A percentile compares a stretch with the other conserved stretches of the same genome.
phyloP scores from a whole-genome alignment of 495 filamentous ascomycete species.

The Neurospora sp. region DNA sequence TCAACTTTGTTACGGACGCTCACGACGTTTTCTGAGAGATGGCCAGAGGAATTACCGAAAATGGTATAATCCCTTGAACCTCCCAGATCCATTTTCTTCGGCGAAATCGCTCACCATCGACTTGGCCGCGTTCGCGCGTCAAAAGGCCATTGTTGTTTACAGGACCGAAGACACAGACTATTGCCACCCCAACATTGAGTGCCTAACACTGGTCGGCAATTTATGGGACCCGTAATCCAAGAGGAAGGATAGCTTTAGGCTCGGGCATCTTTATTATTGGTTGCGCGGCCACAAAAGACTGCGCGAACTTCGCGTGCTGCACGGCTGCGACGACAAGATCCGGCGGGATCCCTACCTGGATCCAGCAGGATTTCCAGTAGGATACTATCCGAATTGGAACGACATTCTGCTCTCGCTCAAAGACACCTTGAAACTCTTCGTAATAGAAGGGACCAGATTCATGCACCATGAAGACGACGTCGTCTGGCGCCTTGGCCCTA shows the following conservation, averaged over 20 bases:
- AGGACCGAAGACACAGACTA: neutral
- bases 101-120: neutral
- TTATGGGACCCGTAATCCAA: rapidly evolving
- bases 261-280: neutral
- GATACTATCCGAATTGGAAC: neutral
- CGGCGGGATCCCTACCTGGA: no score
- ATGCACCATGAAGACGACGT: neutral
- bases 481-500: neutral
- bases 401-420: neutral
- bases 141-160: neutral
- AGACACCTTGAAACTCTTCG: neutral
- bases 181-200: neutral
- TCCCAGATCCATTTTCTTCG: neutral
- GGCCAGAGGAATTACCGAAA: no score
- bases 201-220: neutral
- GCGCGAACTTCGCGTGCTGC: neutral
- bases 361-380: no score
- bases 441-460: neutral
- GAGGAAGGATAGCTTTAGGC: no score
- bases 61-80: no score
- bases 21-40: no score
- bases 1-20: no score
- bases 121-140: no score
- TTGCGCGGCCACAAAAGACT: neutral
- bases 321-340: neutral